Evolutionary conservation across 495 filamentous ascomycete species (phyloP), one percentile per base, ranked within the genome.

Genomic region (Niebla homalea): DNA sequence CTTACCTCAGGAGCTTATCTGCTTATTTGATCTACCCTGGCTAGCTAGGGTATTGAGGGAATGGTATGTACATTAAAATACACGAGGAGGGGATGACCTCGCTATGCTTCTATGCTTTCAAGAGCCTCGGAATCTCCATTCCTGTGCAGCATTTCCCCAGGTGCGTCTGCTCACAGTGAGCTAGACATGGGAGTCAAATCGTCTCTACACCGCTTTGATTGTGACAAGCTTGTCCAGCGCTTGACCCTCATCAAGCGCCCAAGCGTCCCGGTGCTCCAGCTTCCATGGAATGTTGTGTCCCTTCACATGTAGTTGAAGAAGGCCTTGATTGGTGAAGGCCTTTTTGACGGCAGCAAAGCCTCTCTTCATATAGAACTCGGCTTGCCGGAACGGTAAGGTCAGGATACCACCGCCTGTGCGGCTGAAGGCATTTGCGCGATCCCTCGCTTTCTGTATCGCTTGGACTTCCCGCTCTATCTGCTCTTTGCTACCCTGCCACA

Each of bases 251-350:
- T 61, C 56, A 38, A 53, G 40, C 29, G 56, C 56, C 53, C 50
- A 61, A 14, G 49, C 58, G 32, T 41, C 38, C 12, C 54, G 43
- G 22, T 42, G 54, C 7, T 53, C 57, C 11, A 61, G 18, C 36
- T 61, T 61, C 54, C 53, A 60, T 11, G 26, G 40, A 6, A 55
- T 19, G 19, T 51, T 55, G 15, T 62, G 64, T 11, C 70, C 70
- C 19, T 69, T 58, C 40, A 73, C 54, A 44, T 70, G 62, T 36
- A 75, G 42, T 15, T 73, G 54, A 36, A 73, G 67, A 36, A 74
- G 70, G 37, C 68, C 69, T 29, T 75, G 71, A 18, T 63, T 61
- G 0, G 64, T 73, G 50, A 73, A 71, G 10, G 72, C 45, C 35
- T 69, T 67, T 7, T 65, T 67, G 23, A 74, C 49, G 21, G 63